These are phyloP conservation scores for Petasospora rhodanensis DNA, from an alignment of 1,139 yeast genomes.

Conservation along the genomic window DNA sequence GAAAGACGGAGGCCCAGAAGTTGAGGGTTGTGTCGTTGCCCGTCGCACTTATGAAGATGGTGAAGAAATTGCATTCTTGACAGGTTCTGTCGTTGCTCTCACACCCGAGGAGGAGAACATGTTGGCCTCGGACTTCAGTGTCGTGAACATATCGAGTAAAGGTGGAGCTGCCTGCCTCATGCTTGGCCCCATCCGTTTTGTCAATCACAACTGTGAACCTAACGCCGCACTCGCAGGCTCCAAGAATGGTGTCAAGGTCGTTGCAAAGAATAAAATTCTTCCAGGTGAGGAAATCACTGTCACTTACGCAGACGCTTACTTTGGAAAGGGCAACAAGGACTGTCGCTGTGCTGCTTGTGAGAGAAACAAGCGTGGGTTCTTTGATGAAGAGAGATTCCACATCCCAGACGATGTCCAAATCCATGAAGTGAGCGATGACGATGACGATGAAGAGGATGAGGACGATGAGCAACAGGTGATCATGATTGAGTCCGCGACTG, in stretches of 20 bases:
- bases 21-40: slow-evolving; percentile 40
- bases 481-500: no score
- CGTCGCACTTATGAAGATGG: slow-evolving; percentile 29
- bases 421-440: no score
- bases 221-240: slow-evolving; percentile 35
- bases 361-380: slow-evolving; percentile 25
- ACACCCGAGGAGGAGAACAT: slow-evolving; percentile 31
- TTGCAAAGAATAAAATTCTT: slow-evolving; percentile 31
- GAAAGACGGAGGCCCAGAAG: slow-evolving; percentile 21
- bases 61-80: slow-evolving; percentile 33
- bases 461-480: no score
- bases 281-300: slow-evolving; percentile 46
- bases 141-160: slow-evolving; percentile 33
- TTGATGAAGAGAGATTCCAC: slow-evolving; percentile 4
- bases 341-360: slow-evolving; percentile 45
- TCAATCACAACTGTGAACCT: slow-evolving; percentile 43
- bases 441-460: no score
- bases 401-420: neutral
- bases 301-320: slow-evolving; percentile 37
- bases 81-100: slow-evolving; percentile 36
- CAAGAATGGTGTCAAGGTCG: slow-evolving; percentile 30
- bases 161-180: slow-evolving; percentile 35
- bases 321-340: slow-evolving; percentile 38
- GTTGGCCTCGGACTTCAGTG: slow-evolving; percentile 36
- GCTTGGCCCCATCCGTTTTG: slow-evolving; percentile 46